Evolutionary conservation across 768 basidiomycete species (phyloP), one percentile per base, ranked within the genome.

Genomic region (Panaeolus papilionaceus): DNA sequence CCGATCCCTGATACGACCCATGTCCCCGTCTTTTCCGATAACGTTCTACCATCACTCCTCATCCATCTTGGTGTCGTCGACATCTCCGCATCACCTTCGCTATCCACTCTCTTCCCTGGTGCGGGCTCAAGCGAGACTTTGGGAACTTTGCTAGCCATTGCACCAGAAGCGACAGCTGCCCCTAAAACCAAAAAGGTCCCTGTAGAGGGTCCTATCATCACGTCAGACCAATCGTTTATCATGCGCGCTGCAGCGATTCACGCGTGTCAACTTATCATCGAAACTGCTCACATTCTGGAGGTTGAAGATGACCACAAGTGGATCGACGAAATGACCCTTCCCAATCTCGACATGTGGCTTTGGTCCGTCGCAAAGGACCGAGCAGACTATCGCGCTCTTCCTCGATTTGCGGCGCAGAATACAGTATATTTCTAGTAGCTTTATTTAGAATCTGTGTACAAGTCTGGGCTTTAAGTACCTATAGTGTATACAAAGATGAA

Each of bases 341-440:
- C 89, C 4, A 83, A 87, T 54, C 68, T 94, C 67, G 90, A 94
- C 73, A 85, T 85, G 72, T 95, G 92, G 92, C 76, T 95, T n/a
- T 93, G 93, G 92, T 83, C 88, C 38, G 85, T 92, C 4, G 92
- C 92, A 42, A 94, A 95, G 74, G 92, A 93, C 71, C 81, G 92
- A 69, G 71, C 78, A 38, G 93, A 93, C 76, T 94, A 93, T 73
- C 81, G 91, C 63, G 78, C 78, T 62, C 80, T 95, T 45, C 82
- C 83, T 70, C 81, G 93, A 70, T 92, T 94, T 73, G 89, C 85
- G n/a, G 78, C 86, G 75, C 80, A 82, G 65, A 80, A 88, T 68
- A 92, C 92, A 0, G 79, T 86, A 45, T 93, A 89, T 76, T 96
- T 93, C 76, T 95, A 70, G 65, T 23, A 18, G 39, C 23, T 39